A percentile compares a stretch with the other conserved stretches of the same genome.
phyloP scores from a whole-genome alignment of 208 protist species.

The Leishmania braziliensis region DNA sequence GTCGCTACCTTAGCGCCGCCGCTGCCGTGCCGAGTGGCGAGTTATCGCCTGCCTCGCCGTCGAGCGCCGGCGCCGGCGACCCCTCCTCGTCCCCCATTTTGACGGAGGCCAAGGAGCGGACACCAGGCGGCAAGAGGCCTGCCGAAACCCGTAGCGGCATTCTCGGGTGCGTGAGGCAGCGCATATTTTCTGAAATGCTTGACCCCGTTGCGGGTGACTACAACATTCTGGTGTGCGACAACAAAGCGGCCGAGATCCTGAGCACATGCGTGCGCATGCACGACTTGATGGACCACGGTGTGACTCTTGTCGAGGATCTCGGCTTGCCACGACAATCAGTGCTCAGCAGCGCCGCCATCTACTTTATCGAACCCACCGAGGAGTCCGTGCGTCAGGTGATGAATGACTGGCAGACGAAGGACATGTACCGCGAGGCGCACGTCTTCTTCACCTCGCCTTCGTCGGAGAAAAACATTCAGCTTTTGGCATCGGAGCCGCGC shows the following conservation, averaged over 20 bases:
- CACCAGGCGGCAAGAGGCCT: constrained; percentile 13
- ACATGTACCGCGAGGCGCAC: constrained; percentile 71
- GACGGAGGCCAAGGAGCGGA: neutral
- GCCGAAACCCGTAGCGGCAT: constrained; percentile 41
- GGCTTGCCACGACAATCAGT: constrained; percentile 61
- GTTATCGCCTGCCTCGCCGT: neutral
- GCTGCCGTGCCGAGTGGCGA: neutral
- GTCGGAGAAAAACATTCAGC: constrained; percentile 43
- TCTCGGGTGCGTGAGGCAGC: constrained; percentile 54
- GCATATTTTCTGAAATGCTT: constrained; percentile 65
- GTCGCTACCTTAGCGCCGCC: neutral
- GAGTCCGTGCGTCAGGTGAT: constrained; percentile 55
- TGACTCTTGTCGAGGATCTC: constrained; percentile 81
- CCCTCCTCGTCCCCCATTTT: neutral
- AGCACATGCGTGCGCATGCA: constrained; percentile 71
- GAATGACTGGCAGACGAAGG: constrained; percentile 64
- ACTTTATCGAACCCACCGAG: constrained; percentile 62
- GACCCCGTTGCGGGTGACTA: constrained; percentile 51
- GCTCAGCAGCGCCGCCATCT: constrained; percentile 63
- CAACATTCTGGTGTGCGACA: constrained; percentile 80
- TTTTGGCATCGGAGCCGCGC: constrained; percentile 41
- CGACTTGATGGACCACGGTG: constrained; percentile 78
- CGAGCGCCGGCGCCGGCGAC: neutral
- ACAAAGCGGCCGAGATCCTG: constrained; percentile 51
- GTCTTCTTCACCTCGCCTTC: constrained; percentile 69